These are phyloP conservation scores for Xylariaceae sp. DNA, from an alignment of 2,329 filamentous ascomycete genomes.

Conservation along the genomic window DNA sequence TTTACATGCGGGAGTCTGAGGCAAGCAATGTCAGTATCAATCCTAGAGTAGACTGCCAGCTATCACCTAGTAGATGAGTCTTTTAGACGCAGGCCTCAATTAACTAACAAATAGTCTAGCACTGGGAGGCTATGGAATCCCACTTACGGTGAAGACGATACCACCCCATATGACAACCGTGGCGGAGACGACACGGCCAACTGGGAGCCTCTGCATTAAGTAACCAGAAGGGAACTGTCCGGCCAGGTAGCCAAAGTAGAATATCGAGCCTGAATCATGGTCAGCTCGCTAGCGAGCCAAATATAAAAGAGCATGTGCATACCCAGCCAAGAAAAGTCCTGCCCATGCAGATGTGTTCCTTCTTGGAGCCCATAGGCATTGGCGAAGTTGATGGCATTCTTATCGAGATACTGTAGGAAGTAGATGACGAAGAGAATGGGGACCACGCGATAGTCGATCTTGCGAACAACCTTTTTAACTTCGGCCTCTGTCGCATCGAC, in stretches of 20 bases:
- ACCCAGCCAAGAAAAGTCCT: constrained; percentile 60
- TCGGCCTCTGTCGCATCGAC: constrained; percentile 38
- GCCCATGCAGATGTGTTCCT: constrained; percentile 53
- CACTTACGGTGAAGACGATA: constrained; percentile 49
- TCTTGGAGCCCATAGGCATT: constrained; percentile 55
- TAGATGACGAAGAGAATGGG: constrained; percentile 43
- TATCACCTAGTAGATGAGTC: not conserved
- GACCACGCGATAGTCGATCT: constrained; percentile 43
- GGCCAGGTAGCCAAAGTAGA: constrained; percentile 57
- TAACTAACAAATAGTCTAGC: not conserved
- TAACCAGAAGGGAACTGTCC: constrained; percentile 53
- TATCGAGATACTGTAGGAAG: constrained; percentile 45
- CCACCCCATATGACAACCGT: constrained; percentile 56
- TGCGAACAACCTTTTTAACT: constrained; percentile 40
- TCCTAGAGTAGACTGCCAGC: not conserved
- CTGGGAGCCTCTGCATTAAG: constrained; percentile 54
- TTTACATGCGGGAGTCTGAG: constrained; percentile 54
- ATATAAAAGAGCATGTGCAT: constrained; percentile 47
- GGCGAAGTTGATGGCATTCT: constrained; percentile 58
- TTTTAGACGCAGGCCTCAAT: not conserved
- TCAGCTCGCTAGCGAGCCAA: constrained; percentile 4
- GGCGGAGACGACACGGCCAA: constrained; percentile 55
- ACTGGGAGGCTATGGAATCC: not conserved
- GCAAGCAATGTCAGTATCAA: constrained; percentile 4
- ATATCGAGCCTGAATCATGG: constrained; percentile 50